Conservation (phyloP, 345 rosid genomes). For the Corchorus capsularis region DNA sequence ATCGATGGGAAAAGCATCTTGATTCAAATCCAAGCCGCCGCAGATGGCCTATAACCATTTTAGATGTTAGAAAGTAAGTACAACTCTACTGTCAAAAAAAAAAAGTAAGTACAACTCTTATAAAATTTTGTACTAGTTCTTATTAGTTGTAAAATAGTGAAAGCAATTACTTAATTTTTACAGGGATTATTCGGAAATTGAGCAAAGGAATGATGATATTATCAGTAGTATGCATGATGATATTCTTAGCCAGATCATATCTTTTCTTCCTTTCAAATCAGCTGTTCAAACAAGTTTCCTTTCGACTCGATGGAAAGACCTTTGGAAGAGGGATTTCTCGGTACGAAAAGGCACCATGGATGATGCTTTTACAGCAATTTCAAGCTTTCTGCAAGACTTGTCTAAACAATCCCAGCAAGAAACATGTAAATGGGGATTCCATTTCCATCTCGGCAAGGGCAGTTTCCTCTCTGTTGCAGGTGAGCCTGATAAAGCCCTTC, state of each 20-base stretch:
- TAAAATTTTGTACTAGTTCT: too few species aligned
- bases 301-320: conserved; percentile 4
- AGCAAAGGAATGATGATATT: background rate
- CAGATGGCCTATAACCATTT: background rate
- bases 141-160: too few species aligned
- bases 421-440: background rate
- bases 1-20: background rate
- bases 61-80: background rate
- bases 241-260: conserved; percentile 5
- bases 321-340: background rate
- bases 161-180: background rate
- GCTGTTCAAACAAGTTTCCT: conserved; percentile 15
- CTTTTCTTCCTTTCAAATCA: conserved; percentile 13
- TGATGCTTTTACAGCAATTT: background rate
- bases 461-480: background rate
- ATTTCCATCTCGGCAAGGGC: background rate
- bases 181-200: background rate
- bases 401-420: background rate
- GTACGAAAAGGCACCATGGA: background rate
- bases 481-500: background rate
- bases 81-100: too few species aligned
- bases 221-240: background rate
- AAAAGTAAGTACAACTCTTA: background rate
- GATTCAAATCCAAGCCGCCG: background rate
- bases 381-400: background rate